Evolutionary conservation across 2,329 filamentous ascomycete species (phyloP), one percentile per base, ranked within the genome.

Genomic region (Aspergillus ochraceoroseus): DNA sequence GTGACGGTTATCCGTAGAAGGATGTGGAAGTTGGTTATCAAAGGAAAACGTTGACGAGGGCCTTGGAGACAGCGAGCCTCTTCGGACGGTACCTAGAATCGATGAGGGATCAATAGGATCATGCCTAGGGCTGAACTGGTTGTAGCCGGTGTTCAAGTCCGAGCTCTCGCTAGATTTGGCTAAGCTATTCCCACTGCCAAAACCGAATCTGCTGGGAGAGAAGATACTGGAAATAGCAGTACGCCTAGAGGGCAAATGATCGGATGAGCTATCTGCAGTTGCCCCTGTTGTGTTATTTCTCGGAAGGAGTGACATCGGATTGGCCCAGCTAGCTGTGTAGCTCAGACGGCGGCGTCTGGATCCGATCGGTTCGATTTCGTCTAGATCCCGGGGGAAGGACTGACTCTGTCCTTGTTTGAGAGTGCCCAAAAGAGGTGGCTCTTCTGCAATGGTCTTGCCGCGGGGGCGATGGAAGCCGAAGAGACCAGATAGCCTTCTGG

Each of bases 1-100:
- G 15, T 82, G 84, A 32, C 80, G 77, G 47, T 82, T 86, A 47
- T 92, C 87, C 1, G 83, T 85, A 1, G 85, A 89, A 4, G 86
- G 87, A 32, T 86, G 75, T 1, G 85, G 83, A 37, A 89, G 71
- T 30, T 63, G 57, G 32, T 70, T 70, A 39, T 78, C 75, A 43
- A 71, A 75, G 0, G 75, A 77, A 39, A 74, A 75, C 3, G 71
- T 73, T 8, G 75, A 78, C 4, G 70, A 70, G 9, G 70, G 70
- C 32, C 70, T 59, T 5, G 70, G 70, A 28, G 70, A 71, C 7
- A 70, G 51, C 9, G 67, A 68, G 12, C 65, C 67, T 11, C 64
- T 60, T 22, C 66, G 64, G 33, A 68, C 64, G 34, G 59, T 56
- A 12, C 67, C 66, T 4, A 70, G 53, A 37, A 69, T 65, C 32